Conservation (phyloP, 2,329 filamentous ascomycete genomes). For the Verticillium nonalfalfae region DNA sequence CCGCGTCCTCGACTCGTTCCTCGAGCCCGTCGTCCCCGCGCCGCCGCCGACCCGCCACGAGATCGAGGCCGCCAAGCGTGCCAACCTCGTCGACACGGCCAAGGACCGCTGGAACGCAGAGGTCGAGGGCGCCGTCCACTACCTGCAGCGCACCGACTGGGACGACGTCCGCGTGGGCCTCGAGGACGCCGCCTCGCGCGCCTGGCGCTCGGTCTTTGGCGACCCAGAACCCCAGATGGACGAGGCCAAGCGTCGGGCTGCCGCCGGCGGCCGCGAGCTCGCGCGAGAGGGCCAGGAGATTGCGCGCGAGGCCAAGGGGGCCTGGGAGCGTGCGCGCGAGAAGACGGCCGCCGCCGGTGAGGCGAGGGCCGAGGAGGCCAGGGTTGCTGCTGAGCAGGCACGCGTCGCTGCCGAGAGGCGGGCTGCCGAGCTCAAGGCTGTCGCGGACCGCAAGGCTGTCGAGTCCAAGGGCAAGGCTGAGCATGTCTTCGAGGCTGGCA, state of each 20-base stretch:
- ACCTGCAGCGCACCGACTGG: constrained; percentile 63
- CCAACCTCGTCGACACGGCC: constrained; percentile 55
- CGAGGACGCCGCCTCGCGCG: constrained; percentile 39
- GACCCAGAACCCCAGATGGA: constrained; percentile 18
- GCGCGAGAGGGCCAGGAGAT: constrained; percentile 11
- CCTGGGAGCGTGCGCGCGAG: constrained; percentile 13
- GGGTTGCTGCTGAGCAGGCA: constrained; percentile 7
- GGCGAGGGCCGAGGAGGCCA: constrained; percentile 14
- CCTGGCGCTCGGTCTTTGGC: constrained; percentile 35
- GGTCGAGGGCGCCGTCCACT: constrained; percentile 58
- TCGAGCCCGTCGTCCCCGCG: constrained; percentile 39
- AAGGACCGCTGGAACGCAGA: constrained; percentile 78
- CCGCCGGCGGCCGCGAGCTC: constrained; percentile 11
- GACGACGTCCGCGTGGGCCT: constrained; percentile 51
- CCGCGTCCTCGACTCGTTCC: constrained; percentile 43
- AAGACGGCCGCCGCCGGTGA: constrained; percentile 11
- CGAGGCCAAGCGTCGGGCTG: constrained; percentile 27
- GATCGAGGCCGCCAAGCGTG: constrained; percentile 42
- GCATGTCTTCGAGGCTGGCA: constrained; percentile 8
- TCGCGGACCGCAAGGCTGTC: constrained; percentile 5
- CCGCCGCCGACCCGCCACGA: constrained; percentile 44
- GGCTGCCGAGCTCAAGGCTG: constrained; percentile 7
- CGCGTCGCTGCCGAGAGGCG: constrained; percentile 6
- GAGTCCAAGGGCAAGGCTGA: constrained; percentile 9
- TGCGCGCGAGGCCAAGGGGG: constrained; percentile 13